phyloP scores from a whole-genome alignment of 345 rosid species.

The Jatropha curcas region DNA sequence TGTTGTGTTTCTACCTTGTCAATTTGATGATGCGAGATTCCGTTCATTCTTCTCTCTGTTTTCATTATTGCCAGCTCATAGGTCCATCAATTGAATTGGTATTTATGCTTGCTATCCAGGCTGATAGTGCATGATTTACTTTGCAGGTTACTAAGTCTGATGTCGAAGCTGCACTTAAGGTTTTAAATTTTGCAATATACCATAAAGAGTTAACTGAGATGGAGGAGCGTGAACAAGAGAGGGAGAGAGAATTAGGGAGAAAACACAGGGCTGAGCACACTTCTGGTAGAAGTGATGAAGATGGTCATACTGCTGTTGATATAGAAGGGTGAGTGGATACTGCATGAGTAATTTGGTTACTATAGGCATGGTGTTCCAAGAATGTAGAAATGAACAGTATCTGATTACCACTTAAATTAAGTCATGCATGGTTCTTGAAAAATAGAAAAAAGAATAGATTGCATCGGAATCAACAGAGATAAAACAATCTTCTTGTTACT shows the following conservation, averaged over 20 bases:
- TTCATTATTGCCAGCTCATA: neutral
- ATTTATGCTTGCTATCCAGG: neutral
- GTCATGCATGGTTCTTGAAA: neutral
- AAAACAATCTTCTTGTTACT: neutral
- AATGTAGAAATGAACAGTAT: neutral
- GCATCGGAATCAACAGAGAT: neutral
- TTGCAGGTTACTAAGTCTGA: conserved; percentile 70
- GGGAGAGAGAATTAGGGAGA: conserved; percentile 65
- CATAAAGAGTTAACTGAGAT: conserved; percentile 93
- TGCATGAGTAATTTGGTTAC: neutral
- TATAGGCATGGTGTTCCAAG: neutral
- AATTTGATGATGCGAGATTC: conserved; percentile 2
- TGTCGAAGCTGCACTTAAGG: conserved; percentile 89
- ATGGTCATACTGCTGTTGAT: conserved; percentile 28
- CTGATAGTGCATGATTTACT: conserved; percentile 10
- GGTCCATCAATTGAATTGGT: neutral
- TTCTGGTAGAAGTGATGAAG: conserved; percentile 28
- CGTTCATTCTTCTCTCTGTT: neutral
- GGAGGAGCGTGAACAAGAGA: conserved; percentile 91
- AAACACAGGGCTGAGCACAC: conserved; percentile 43
- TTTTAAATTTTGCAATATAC: conserved; percentile 92
- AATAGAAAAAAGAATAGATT: neutral
- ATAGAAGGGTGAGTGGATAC: conserved; percentile 49
- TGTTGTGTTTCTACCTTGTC: neutral
- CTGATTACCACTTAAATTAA: neutral